Evolutionary conservation across 1,284 basidiomycete species (phyloP).

Genomic region (Irpex sp.): DNA sequence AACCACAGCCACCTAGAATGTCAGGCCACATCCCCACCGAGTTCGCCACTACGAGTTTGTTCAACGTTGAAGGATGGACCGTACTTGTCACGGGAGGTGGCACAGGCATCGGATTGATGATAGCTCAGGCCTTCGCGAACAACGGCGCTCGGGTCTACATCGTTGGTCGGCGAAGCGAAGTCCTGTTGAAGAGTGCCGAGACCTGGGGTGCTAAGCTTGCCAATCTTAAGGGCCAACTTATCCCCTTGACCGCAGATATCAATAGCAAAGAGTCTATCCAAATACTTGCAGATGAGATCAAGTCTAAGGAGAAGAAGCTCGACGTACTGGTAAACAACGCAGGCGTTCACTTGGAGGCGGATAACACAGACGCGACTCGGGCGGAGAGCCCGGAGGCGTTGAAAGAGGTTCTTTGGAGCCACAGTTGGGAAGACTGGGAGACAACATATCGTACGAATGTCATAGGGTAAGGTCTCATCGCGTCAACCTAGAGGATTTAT

Average conservation of each 20-base stretch:
- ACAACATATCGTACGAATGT: slow-evolving; percentile 35
- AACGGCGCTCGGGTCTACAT: slow-evolving; percentile 40
- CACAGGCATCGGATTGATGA: slow-evolving; percentile 39
- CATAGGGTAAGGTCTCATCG: slow-evolving; percentile 22
- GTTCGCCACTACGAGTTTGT: no score
- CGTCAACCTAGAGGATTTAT: not conserved
- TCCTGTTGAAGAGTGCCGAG: slow-evolving; percentile 17
- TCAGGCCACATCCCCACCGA: no score
- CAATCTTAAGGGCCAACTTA: slow-evolving; percentile 31
- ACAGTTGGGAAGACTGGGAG: slow-evolving; percentile 31
- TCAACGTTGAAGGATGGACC: slow-evolving; percentile 31
- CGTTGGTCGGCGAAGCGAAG: slow-evolving; percentile 25
- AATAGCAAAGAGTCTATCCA: slow-evolving; percentile 32
- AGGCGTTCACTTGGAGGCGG: slow-evolving; percentile 27
- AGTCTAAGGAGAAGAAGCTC: slow-evolving; percentile 31
- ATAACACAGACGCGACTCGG: slow-evolving; percentile 25
- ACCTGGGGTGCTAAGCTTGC: slow-evolving; percentile 25
- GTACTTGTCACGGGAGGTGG: slow-evolving; percentile 37
- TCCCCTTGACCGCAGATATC: slow-evolving; percentile 21
- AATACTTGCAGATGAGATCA: slow-evolving; percentile 28
- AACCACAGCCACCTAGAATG: no score
- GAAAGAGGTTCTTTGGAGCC: slow-evolving; percentile 29
- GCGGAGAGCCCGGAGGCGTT: slow-evolving; percentile 29
- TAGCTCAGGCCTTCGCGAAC: slow-evolving; percentile 36
- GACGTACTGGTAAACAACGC: slow-evolving; percentile 38